These are phyloP conservation scores for Amauroascus verrucosus DNA, from an alignment of 2,329 filamentous ascomycete species.

Conservation along the genomic window DNA sequence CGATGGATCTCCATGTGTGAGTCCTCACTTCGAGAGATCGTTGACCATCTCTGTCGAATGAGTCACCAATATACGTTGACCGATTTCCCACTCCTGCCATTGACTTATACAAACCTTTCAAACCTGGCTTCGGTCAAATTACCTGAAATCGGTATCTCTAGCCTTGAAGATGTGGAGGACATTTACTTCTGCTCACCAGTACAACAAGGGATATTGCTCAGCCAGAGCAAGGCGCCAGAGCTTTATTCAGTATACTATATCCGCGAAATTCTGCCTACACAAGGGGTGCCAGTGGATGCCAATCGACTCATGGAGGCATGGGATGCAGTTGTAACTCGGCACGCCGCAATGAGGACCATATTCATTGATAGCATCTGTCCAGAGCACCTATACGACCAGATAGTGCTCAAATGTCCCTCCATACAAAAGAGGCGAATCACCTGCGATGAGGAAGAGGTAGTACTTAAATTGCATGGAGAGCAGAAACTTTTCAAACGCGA, in stretches of 20 bases:
- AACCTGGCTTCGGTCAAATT: not conserved
- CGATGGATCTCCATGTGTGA: constrained; percentile 36
- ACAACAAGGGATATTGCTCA: constrained; percentile 28
- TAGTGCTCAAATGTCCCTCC: not conserved
- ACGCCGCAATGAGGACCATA: constrained; percentile 2
- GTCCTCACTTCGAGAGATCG: constrained; percentile 24
- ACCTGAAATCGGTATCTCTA: not conserved
- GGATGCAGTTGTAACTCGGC: constrained; percentile 1
- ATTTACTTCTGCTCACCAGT: constrained; percentile 27
- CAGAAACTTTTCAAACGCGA: constrained; percentile 30
- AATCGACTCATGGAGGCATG: constrained; percentile 7
- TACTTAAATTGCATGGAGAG: not conserved
- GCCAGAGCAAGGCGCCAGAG: not conserved
- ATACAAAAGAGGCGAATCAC: not conserved
- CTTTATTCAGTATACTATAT: not conserved
- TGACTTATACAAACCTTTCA: constrained; percentile 32
- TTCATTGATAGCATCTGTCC: not conserved
- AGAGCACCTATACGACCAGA: not conserved
- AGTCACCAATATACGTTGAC: constrained; percentile 29
- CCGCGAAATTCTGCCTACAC: not conserved
- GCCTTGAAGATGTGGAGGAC: constrained; percentile 19
- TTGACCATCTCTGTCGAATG: constrained; percentile 18
- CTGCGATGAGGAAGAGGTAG: not conserved
- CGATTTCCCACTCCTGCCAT: constrained; percentile 37
- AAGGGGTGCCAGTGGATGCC: not conserved